Evolutionary conservation across 2,329 filamentous ascomycete genomes (phyloP), one percentile per base, ranked within the genome.

Genomic region (Botrytis fragariae): DNA sequence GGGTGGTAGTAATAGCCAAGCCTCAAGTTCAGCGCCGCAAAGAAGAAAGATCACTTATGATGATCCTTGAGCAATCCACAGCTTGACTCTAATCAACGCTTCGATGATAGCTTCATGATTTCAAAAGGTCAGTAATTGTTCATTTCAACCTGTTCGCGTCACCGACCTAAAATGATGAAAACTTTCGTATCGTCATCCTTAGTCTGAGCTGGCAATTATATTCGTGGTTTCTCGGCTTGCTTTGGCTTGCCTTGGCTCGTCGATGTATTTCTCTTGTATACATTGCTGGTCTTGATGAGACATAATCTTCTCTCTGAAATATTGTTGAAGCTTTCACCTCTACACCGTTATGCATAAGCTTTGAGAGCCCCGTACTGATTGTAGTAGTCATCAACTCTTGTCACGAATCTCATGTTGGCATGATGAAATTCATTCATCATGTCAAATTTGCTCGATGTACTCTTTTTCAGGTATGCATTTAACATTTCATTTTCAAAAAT

Each of bases 161-260:
- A 57, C 59, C 75, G 72, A 63, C 78, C 80, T 18, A 57, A 80
- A 80, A 92, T 95, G 94, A 97, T 95, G 94, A 96, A 90, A 94
- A 86, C 82, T 83, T 84, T 88, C 84, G 87, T 94, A 95, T 94
- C 92, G 93, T 97, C 94, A 97, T 97, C 94, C 94, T 97, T 97
- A 97, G 93, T 86, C 94, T 88, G 91, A 97, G 83, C 84, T 84
- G 81, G 81, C 82, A 80, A 78, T 78, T 72, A 76, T 75, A 75
- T 73, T 73, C 45, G 78, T 74, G 72, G 73, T 76, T 78, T 79
- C 76, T 78, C 77, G 79, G 79, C 76, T 79, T 77, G 78, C 79
- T 79, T 77, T 77, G 79, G 79, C 77, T 79, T 77, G 78, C 79
- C 79, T 69, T 69, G n/a, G 65, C 65, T 57, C 18, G 35, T 32